Evolutionary conservation across 2,329 filamentous ascomycete species (phyloP), one percentile per base, ranked within the genome.

Genomic region (Fonsecaea pedrosoi): DNA sequence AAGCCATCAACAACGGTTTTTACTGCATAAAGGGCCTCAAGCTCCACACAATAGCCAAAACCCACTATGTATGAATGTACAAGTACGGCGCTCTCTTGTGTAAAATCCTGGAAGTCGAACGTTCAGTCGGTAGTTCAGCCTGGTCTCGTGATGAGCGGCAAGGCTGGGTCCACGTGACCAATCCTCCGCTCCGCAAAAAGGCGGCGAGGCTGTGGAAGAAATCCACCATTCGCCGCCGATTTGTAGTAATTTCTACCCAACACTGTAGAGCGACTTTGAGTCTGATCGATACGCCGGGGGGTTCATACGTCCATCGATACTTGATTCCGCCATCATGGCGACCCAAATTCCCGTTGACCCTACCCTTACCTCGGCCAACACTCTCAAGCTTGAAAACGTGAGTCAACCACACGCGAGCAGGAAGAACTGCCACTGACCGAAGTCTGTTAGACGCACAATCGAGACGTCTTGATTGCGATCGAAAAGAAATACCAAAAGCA

Each of bases 401-500:
- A 71, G 78, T 71, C 40, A 48, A 45, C 56, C 37, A 35, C 63
- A 59, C 42, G 40, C 59, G 55, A 54, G 15, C 37, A 45, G n/a
- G 25, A 25, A 15, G 15, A 38, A 15, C 5, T 25, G 34, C 10
- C 3, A 57, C 59, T 69, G 40, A 69, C 54, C 13, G 12, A 60
- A 38, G 57, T 53, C 18, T 40, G 45, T 30, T 74, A 92, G 86
- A 96, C 93, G 45, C 92, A 96, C 75, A 96, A 96, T 82, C 85
- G 93, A 78, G 92, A 96, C 76, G 86, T 89, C 59, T 84, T 96
- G 72, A 89, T 95, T 73, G 87, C 87, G 37, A 86, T 90, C 75
- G 94, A 98, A 83, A 96, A 95, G 82, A 93, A 93, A 77, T 97
- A 96, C 81, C 94, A 98, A 82, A 83, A 89, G 76, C 84, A 89